These are phyloP conservation scores for Leishmania amazonensis DNA, from an alignment of 208 protist species.

Conservation along the genomic window DNA sequence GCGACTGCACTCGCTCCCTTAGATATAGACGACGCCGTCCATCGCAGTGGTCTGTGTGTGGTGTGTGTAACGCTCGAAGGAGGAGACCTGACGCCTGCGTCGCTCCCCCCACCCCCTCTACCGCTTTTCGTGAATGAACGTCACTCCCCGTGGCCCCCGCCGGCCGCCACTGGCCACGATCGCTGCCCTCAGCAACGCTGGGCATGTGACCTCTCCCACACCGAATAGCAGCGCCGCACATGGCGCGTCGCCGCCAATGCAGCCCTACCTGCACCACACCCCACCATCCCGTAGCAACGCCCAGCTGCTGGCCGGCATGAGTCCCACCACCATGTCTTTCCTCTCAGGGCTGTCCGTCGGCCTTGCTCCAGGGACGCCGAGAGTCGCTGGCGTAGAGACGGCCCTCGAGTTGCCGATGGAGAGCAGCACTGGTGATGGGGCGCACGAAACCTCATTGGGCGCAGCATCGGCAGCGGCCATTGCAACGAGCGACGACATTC, in stretches of 20 bases:
- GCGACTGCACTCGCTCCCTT: background rate
- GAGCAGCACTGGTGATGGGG: background rate
- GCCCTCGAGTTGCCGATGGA: background rate
- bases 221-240: background rate
- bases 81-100: background rate
- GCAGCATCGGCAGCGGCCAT: conserved; percentile 1
- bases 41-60: background rate
- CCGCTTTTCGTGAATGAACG: background rate
- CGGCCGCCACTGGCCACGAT: background rate
- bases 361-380: background rate
- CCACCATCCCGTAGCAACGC: conserved; percentile 10
- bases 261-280: background rate
- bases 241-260: background rate
- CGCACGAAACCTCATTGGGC: background rate
- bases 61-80: background rate
- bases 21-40: background rate
- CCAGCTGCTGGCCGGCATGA: conserved; percentile 16
- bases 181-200: background rate
- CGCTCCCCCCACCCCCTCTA: background rate
- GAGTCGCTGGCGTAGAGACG: background rate
- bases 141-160: background rate
- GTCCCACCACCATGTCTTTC: conserved; percentile 2
- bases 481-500: conserved; percentile 31
- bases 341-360: background rate
- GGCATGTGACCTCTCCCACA: background rate